Conservation (phyloP, 2,329 filamentous ascomycete genomes). For the Rutstroemia sp. region DNA sequence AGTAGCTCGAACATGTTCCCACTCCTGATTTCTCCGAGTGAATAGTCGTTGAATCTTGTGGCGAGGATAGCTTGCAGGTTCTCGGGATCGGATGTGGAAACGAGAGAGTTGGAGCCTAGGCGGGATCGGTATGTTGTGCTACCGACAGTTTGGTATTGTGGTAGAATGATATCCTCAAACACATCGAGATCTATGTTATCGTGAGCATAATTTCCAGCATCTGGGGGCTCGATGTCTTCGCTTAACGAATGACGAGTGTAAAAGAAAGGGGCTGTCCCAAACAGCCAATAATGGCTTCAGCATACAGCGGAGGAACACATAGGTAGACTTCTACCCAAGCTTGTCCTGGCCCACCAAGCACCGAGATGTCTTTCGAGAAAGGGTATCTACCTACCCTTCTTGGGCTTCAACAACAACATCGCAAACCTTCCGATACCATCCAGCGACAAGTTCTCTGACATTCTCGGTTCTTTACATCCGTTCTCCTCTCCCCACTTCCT, state of each 20-base stretch:
- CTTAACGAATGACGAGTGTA: too few species aligned
- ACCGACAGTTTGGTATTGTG: slow-evolving; percentile 10
- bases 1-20: slow-evolving; percentile 27
- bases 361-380: too few species aligned
- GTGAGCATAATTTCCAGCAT: slow-evolving; percentile 5
- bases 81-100: slow-evolving; percentile 36
- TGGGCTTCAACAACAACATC: too few species aligned
- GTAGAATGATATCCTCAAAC: slow-evolving; percentile 18
- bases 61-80: slow-evolving; percentile 29
- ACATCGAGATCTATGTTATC: slow-evolving; percentile 15
- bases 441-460: slow-evolving; percentile 14
- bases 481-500: slow-evolving; percentile 17
- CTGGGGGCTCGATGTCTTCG: too few species aligned
- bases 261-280: too few species aligned
- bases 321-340: too few species aligned
- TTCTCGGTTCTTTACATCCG: slow-evolving; percentile 15
- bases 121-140: slow-evolving; percentile 12
- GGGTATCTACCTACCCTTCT: too few species aligned
- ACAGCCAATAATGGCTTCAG: too few species aligned
- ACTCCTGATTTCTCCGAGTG: slow-evolving; percentile 28
- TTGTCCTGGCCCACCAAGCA: too few species aligned
- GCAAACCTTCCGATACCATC: too few species aligned
- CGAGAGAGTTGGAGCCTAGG: slow-evolving; percentile 28
- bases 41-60: slow-evolving; percentile 30
- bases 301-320: too few species aligned